Evolutionary conservation across 352 stramenopile species (phyloP), one percentile per base, ranked within the genome.

Genomic region (Pythium dissimile): DNA sequence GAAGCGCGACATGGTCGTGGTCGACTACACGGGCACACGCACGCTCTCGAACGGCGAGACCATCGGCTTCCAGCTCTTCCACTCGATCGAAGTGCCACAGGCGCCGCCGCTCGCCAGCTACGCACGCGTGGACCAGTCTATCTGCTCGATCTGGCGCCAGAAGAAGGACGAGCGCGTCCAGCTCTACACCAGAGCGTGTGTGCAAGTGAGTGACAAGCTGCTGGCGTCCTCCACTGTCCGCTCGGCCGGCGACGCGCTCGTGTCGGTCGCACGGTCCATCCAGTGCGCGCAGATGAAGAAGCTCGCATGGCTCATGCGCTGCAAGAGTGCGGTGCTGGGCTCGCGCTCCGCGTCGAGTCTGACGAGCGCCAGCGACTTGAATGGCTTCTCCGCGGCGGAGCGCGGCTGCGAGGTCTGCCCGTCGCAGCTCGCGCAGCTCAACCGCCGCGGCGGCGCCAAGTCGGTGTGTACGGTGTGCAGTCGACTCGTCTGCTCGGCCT

Each of bases 281-380:
- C 46, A 80, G 15, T 89, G 77, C 54, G 71, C 69, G 7, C 73
- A 75, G n/a, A 84, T 85, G 75, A 80, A 81, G 41, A 89, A 88
- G 52, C 75, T 88, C 15, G 54, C 73, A 54, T 89, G 79, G 75
- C 67, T 81, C 61, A 48, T 82, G 60, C 60, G 39, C 46, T 69
- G 24, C 68, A 74, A 67, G 54, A 20, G 39, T 2, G 16, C 26
- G 49, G 60, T 38, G 9, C 37, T 44, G 9, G 24, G 37, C 30
- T 44, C 20, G 23, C 20, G 7, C 39, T 58, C 24, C n/a, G 44
- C 37, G 59, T 59, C 16, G 57, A 54, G 44, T 20, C 31, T 55
- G 21, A 42, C 21, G 12, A n/a, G 42, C 24, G 18, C 23, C 39
- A 64, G 48, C 24, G 66, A 62, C 39, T 35, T 72, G 13, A 10